phyloP scores from a whole-genome alignment of 495 filamentous ascomycete species.

The Aspergillus homomorphus region DNA sequence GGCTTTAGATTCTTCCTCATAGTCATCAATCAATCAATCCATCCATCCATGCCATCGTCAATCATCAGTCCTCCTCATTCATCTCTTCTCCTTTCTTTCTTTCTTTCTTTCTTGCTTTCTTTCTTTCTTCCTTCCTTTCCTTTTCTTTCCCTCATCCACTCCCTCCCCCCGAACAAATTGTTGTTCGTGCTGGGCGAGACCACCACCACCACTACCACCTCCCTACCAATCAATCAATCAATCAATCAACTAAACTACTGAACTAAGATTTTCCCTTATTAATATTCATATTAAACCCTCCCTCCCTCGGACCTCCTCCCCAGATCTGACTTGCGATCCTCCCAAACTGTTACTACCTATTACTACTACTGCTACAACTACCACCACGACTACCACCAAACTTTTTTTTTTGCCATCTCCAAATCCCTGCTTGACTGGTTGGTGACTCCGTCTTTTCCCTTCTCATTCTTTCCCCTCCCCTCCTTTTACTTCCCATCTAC shows the following conservation, averaged over 20 bases:
- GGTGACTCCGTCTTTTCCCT: neutral
- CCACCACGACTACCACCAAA: neutral
- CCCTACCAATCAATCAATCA: too few species aligned
- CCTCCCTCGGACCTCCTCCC: neutral
- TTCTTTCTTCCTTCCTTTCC: conserved; percentile 5
- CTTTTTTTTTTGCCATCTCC: too few species aligned
- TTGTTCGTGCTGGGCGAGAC: neutral
- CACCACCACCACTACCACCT: neutral
- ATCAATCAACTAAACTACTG: too few species aligned
- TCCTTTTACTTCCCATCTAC: neutral
- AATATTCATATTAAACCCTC: neutral
- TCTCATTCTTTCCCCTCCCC: neutral
- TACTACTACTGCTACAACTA: neutral
- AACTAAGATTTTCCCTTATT: neutral
- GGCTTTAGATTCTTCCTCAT: neutral
- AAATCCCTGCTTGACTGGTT: neutral
- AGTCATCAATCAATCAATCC: too few species aligned
- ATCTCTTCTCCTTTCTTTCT: conserved; percentile 13
- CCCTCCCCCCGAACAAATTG: neutral
- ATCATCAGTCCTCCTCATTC: conserved; percentile 5
- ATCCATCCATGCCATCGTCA: neutral
- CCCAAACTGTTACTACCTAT: neutral
- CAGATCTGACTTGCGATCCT: neutral
- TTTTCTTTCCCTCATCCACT: neutral
- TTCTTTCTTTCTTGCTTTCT: conserved; percentile 14